Conservation (phyloP, 148 eudicot genomes). For the Fagopyrum homotropicum region DNA sequence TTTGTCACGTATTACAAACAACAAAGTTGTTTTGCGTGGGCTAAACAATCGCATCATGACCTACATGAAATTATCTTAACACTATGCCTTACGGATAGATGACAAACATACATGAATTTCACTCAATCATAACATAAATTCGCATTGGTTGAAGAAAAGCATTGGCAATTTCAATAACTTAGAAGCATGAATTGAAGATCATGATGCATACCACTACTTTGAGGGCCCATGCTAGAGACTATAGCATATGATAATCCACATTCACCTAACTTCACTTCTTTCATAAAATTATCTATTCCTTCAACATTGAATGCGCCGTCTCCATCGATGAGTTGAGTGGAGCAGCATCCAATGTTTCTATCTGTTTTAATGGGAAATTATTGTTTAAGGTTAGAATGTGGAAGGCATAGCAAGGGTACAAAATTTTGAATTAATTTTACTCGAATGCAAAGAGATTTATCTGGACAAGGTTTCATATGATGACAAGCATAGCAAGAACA, state of each 20-base stretch:
- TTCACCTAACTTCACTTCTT: conserved; percentile 73
- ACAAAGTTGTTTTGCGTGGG: conserved; percentile 40
- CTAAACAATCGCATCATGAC: conserved; percentile 43
- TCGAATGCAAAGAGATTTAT: too few relatives aligned
- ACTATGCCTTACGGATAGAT: not conserved
- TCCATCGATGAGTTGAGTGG: conserved; percentile 90
- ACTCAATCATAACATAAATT: too few relatives aligned
- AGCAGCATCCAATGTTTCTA: conserved; percentile 44
- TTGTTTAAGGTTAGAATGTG: too few relatives aligned
- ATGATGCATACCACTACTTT: conserved; percentile 78
- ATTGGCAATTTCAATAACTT: not conserved
- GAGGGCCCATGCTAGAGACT: conserved; percentile 98
- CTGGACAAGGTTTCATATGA: too few relatives aligned
- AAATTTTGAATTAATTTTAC: too few relatives aligned
- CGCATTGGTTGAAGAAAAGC: not conserved
- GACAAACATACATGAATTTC: too few relatives aligned
- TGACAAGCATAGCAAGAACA: too few relatives aligned
- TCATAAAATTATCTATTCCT: conserved; percentile 65
- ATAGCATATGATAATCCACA: conserved; percentile 97
- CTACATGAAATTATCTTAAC: conserved; percentile 9
- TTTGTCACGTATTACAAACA: conserved; percentile 51
- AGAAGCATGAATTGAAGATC: conserved; percentile 2
- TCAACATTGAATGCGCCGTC: conserved; percentile 73
- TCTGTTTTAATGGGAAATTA: conserved; percentile 20
- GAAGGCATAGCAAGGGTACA: too few relatives aligned